Evolutionary conservation across 2,329 filamentous ascomycete species (phyloP).

Genomic region (Penicillium sp.): DNA sequence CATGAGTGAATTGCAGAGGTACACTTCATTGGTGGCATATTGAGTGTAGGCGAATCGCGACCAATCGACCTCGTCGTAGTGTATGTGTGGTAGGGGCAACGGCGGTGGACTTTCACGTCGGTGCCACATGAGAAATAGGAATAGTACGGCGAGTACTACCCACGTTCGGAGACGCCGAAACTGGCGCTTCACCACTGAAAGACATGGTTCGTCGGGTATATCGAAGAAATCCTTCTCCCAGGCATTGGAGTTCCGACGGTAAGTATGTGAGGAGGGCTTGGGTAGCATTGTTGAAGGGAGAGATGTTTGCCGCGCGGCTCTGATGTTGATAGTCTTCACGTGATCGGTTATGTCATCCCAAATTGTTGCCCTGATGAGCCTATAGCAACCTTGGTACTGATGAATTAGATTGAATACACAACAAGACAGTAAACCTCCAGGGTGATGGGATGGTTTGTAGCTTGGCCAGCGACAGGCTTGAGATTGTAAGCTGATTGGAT

Average conservation of each 20-base stretch:
- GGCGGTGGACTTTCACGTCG: slow-evolving; percentile 21
- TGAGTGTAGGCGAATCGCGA: slow-evolving; percentile 46
- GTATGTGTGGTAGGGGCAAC: slow-evolving; percentile 26
- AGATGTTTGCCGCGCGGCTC: background rate
- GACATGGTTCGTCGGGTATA: slow-evolving; percentile 34
- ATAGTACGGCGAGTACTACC: slow-evolving; percentile 25
- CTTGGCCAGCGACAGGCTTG: background rate
- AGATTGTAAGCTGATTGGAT: background rate
- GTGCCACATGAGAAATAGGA: slow-evolving; percentile 29
- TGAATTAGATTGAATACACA: too few species aligned
- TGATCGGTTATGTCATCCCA: slow-evolving; percentile 4
- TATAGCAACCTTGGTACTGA: background rate
- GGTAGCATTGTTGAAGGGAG: slow-evolving; percentile 12
- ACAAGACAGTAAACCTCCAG: too few species aligned
- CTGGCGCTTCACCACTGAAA: slow-evolving; percentile 33
- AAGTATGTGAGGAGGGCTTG: slow-evolving; percentile 20
- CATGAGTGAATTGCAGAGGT: slow-evolving; percentile 47
- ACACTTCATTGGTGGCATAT: slow-evolving; percentile 44
- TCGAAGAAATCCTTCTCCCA: slow-evolving; percentile 40
- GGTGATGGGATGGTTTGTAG: background rate
- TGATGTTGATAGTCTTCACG: background rate
- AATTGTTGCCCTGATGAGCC: background rate
- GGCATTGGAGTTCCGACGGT: slow-evolving; percentile 31
- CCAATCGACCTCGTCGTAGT: slow-evolving; percentile 42
- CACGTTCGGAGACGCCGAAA: slow-evolving; percentile 35